A percentile compares a stretch with the other conserved stretches of the same genome.
phyloP scores from a whole-genome alignment of 176 grass and related monocot species.

The Miscanthus lutarioriparius region DNA sequence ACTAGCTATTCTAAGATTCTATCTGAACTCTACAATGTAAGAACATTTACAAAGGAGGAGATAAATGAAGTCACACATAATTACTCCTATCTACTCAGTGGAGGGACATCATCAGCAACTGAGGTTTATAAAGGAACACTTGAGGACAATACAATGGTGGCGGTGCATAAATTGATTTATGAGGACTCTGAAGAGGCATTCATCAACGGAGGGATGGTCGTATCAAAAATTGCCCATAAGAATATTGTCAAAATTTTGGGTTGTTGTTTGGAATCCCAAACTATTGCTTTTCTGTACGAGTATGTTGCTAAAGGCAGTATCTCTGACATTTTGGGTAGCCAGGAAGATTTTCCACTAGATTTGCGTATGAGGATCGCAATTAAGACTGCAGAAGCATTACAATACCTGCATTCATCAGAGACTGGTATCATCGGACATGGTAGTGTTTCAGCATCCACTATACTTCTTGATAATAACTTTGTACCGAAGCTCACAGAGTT shows the following conservation, averaged over 20 bases:
- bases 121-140: conserved; percentile 25
- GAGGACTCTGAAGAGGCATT: background rate
- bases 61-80: conserved; percentile 19
- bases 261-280: conserved; percentile 13
- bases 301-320: conserved; percentile 10
- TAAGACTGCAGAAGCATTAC: conserved; percentile 30
- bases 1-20: background rate
- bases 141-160: conserved; percentile 26
- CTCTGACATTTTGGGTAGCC: background rate
- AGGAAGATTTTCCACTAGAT: conserved; percentile 14
- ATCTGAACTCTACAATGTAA: background rate
- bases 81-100: background rate
- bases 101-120: background rate
- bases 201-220: background rate
- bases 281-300: background rate
- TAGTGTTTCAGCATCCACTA: background rate
- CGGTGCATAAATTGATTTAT: background rate
- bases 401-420: conserved; percentile 18
- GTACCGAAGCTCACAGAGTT: conserved; percentile 25
- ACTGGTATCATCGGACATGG: conserved; percentile 18
- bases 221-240: conserved; percentile 7
- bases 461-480: conserved; percentile 21
- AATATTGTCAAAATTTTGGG: conserved; percentile 26
- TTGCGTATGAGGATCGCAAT: conserved; percentile 19
- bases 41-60: conserved; percentile 13